Base-by-base conservation (phyloP, 495 filamentous ascomycete species). In the Tricharina praecox region DNA sequence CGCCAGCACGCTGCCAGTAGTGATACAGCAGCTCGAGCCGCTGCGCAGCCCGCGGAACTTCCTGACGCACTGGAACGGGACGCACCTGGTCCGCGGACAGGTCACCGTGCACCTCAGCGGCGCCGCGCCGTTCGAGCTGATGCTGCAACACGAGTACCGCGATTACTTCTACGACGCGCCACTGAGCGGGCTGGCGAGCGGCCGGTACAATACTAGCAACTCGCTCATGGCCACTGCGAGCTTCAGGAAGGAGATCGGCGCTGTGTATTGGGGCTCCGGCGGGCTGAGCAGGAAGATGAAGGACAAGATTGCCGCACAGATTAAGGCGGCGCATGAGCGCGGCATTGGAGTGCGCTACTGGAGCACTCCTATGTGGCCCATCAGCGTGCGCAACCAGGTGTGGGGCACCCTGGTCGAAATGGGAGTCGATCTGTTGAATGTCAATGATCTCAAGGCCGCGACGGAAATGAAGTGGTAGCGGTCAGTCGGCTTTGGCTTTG, bases 41-140 rank as follows among this genome's bases (percentile, higher is more conserved):
- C 70, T 88, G 1, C 72, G 82, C 5, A 66, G 70, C 15, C 65
- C 67, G 23, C 71, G 70, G n/a, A 84, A 77, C 61, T 67, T 84
- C 3, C 73, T 71, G 5, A 74, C 68, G 28, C 64, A 75, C 25
- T 66, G 76, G 37, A 65, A 77, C 41, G 68, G 67, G 3, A 66
- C 70, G 8, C 54, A 65, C 21, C 52, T 59, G 2, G 41, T 59
- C 7, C 37, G 68, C 7, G 67, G 79, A 1, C 73, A 76, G 3
- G 60, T 93, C 13, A 93, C 84, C 2, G 73, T 92, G 2, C 79
- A 90, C 5, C 80, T 76, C 1, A 88, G 84, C 0, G 85, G 85
- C 13, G 78, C 84, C 47, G 77, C 82, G 0, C 80, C 83, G 0
- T 79, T 88, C 48, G 70, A 81, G 37, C 38, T 66, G 25, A 55